Evolutionary conservation across 78 protist species (phyloP), one percentile per base, ranked within the genome.

Genomic region (Guillardia theta): DNA sequence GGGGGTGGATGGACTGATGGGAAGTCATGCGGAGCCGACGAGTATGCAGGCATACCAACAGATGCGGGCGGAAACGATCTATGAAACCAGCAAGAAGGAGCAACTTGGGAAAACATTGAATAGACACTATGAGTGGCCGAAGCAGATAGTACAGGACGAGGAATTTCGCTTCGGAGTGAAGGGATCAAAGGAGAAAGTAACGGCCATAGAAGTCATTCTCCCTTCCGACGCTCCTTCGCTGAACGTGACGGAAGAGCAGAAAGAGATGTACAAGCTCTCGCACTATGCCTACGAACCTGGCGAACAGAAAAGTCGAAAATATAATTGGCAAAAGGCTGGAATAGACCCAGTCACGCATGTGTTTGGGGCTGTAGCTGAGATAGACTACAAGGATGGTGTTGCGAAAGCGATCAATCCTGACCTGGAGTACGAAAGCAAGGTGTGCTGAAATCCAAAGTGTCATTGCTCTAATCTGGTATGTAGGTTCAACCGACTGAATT

Each of bases 231-330:
- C 90, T 24, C 90, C 90, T 10, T 78, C 90, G 30, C 9, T 78
- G 48, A n/a, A 18, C 48, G 18, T 30, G 39, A 78, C 90, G 6
- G 33, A 37, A 43, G 90, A 78, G 24, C 90, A 78, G 12, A 78
- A 44, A 21, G 90, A 18, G 6, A 37, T 43, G 48, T 78, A 78
- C 90, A 78, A 78, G 24, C 46, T 48, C 45, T 48, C 76, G 4
- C 93, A 88, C 64, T 54, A 64, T 6, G 5, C 93, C n/a, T 88
- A 48, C 76, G 93, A 45, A 18, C 93, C 93, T 22, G 93, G 93
- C 76, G 93, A 88, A 64, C 93, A 88, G 64, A 8, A 27, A 48
- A 48, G n/a, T 9, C 24, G 93, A 10, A 46, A 88, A 48, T 88
- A 88, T 64, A 27, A 8, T 15, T 88, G 93, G 93, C 18, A 88